Evolutionary conservation across 2,329 filamentous ascomycete species (phyloP).

Genomic region (Pestalotiopsis fici): DNA sequence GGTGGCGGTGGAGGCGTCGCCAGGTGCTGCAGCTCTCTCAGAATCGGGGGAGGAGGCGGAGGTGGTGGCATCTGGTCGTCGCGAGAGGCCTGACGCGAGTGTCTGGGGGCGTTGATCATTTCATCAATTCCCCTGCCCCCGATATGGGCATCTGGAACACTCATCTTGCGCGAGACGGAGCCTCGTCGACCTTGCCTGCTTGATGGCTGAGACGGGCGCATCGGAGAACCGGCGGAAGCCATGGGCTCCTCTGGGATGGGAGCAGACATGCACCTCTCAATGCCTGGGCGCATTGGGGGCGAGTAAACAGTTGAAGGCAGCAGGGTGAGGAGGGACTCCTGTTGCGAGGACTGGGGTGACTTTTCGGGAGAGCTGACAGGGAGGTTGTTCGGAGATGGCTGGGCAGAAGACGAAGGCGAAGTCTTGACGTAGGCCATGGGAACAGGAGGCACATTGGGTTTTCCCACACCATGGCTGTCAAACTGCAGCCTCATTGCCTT

Average conservation of each 20-base stretch:
- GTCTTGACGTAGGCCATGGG: conserved; percentile 48
- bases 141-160: conserved; percentile 30
- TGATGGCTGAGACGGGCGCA: conserved; percentile 39
- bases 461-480: conserved; percentile 51
- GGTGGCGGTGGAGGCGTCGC: conserved; percentile 63
- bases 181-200: conserved; percentile 24
- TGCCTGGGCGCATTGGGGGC: conserved; percentile 48
- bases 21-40: conserved; percentile 65
- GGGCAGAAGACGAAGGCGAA: conserved; percentile 39
- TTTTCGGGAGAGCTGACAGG: conserved; percentile 27
- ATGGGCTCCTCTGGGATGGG: conserved; percentile 50
- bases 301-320: conserved; percentile 63
- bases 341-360: conserved; percentile 27
- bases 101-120: conserved; percentile 34
- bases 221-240: conserved; percentile 28
- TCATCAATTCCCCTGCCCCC: conserved; percentile 49
- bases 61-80: conserved; percentile 52
- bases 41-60: conserved; percentile 53
- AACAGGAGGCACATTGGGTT: conserved; percentile 58
- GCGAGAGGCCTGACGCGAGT: conserved; percentile 46
- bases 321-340: conserved; percentile 40
- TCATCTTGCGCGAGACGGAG: conserved; percentile 37
- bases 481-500: conserved; percentile 86
- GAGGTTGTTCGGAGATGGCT: conserved; percentile 33
- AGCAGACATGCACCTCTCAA: conserved; percentile 65